Evolutionary conservation across 148 eudicot genomes (phyloP).

Genomic region (Chenopodium formosanum): DNA sequence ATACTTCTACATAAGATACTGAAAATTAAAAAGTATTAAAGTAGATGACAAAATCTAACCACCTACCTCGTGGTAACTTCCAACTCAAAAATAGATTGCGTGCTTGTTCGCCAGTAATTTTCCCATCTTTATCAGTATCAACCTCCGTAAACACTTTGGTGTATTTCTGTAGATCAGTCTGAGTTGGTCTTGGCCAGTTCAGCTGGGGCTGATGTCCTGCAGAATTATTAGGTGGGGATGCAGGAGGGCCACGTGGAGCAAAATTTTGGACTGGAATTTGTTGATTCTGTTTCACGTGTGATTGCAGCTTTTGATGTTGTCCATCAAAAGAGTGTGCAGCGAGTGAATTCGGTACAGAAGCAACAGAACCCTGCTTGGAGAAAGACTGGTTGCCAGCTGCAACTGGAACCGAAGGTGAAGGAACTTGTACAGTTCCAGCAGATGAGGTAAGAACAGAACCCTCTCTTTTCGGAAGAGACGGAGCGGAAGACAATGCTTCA

Average conservation of each 20-base stretch:
- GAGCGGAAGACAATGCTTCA: slow-evolving; percentile 53
- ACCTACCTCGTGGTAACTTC: slow-evolving; percentile 86
- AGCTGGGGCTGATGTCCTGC: slow-evolving; percentile 50
- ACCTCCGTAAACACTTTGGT: slow-evolving; percentile 87
- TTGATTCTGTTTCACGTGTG: slow-evolving; percentile 47
- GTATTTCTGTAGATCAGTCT: slow-evolving; percentile 83
- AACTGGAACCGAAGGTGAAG: slow-evolving; percentile 42
- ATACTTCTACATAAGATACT: not conserved
- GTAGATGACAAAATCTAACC: slow-evolving; percentile 6
- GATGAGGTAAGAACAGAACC: slow-evolving; percentile 33
- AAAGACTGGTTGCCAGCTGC: slow-evolving; percentile 38
- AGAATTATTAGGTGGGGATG: slow-evolving; percentile 43
- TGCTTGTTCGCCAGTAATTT: slow-evolving; percentile 88
- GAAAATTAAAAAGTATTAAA: not conserved
- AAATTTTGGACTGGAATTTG: slow-evolving; percentile 41
- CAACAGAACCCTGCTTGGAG: slow-evolving; percentile 30
- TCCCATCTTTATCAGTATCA: slow-evolving; percentile 90
- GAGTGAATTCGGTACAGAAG: slow-evolving; percentile 36
- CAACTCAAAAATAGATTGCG: slow-evolving; percentile 89
- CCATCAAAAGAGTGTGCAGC: slow-evolving; percentile 41
- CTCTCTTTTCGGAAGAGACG: slow-evolving; percentile 43
- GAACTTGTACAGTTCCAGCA: slow-evolving; percentile 35
- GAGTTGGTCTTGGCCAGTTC: slow-evolving; percentile 90
- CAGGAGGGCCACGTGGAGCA: slow-evolving; percentile 32
- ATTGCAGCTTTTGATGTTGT: slow-evolving; percentile 46